phyloP scores from a whole-genome alignment of 176 grass and related monocot genomes.

The Poa pratensis region DNA sequence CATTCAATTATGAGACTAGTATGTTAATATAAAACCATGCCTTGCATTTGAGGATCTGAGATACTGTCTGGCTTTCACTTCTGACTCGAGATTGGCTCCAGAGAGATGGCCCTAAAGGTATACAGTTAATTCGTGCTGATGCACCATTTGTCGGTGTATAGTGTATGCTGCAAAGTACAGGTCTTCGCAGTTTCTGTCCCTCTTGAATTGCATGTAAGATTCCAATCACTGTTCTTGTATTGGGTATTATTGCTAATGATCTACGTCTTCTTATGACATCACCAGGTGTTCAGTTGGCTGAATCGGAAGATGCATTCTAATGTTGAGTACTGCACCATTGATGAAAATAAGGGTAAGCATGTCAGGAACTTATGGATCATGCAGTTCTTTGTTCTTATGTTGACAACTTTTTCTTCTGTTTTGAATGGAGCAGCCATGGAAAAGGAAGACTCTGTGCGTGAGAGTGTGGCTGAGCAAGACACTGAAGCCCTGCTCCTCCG shows the following conservation, averaged over 20 bases:
- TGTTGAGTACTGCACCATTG: slow-evolving; percentile 62
- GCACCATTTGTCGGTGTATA: slow-evolving; percentile 31
- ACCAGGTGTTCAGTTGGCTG: slow-evolving; percentile 82
- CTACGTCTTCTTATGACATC: slow-evolving; percentile 45
- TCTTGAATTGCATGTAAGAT: slow-evolving; percentile 28
- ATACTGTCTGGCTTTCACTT: slow-evolving; percentile 52
- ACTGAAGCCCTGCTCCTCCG: slow-evolving; percentile 88
- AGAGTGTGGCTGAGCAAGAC: slow-evolving; percentile 61
- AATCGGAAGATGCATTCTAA: slow-evolving; percentile 70
- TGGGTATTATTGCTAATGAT: slow-evolving; percentile 42
- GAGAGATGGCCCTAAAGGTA: slow-evolving; percentile 84
- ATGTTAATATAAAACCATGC: slow-evolving; percentile 65
- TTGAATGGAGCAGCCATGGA: slow-evolving; percentile 43
- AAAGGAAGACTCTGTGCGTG: slow-evolving; percentile 46
- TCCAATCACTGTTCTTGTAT: slow-evolving; percentile 38
- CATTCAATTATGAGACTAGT: slow-evolving; percentile 56
- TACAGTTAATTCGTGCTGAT: slow-evolving; percentile 33
- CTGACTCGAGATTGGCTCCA: slow-evolving; percentile 50
- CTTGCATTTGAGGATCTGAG: slow-evolving; percentile 47
- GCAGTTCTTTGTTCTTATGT: slow-evolving; percentile 39
- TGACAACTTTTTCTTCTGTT: not conserved
- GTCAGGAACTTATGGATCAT: slow-evolving; percentile 24
- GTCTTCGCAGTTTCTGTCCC: slow-evolving; percentile 43
- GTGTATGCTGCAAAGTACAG: slow-evolving; percentile 41
- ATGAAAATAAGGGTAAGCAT: slow-evolving; percentile 57